Evolutionary conservation across 2,329 filamentous ascomycete species (phyloP).

Genomic region (Hypoxylon sp.): DNA sequence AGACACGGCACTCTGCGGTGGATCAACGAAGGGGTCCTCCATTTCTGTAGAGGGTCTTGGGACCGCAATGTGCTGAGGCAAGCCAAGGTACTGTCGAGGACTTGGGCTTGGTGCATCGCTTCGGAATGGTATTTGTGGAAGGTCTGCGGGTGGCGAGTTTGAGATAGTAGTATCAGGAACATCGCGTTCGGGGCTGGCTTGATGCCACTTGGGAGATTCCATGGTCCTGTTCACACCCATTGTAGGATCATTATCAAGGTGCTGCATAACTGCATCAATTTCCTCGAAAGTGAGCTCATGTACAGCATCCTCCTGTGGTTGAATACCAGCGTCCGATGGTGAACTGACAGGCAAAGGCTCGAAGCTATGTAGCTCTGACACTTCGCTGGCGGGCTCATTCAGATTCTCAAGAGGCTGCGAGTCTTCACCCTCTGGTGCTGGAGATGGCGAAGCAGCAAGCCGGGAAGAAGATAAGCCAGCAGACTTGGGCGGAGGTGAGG

Average conservation of each 20-base stretch:
- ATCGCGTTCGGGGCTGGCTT: constrained; percentile 56
- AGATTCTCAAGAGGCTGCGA: constrained; percentile 14
- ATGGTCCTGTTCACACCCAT: constrained; percentile 76
- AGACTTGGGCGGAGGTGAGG: constrained; percentile 57
- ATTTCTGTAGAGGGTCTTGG: constrained; percentile 65
- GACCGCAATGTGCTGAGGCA: constrained; percentile 60
- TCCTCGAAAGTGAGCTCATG: constrained; percentile 76
- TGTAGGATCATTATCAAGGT: constrained; percentile 78
- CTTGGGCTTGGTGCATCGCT: constrained; percentile 81
- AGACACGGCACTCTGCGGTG: constrained; percentile 56
- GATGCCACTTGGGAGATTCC: constrained; percentile 61
- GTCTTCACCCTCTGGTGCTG: constrained; percentile 45
- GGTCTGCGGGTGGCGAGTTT: constrained; percentile 64
- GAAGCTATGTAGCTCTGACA: constrained; percentile 50
- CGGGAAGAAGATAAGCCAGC: constrained; percentile 59
- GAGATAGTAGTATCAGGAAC: constrained; percentile 55
- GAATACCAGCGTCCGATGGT: constrained; percentile 46
- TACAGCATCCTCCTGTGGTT: constrained; percentile 42
- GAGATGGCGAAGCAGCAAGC: constrained; percentile 58
- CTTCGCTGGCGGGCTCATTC: constrained; percentile 31
- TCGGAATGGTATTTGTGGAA: constrained; percentile 64
- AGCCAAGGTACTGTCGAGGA: constrained; percentile 65
- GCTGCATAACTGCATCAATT: constrained; percentile 92
- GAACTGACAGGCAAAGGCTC: constrained; percentile 51
- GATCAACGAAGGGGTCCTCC: constrained; percentile 72